These are phyloP conservation scores for Pythium aquatile DNA, from an alignment of 352 stramenopile genomes.

Conservation along the genomic window DNA sequence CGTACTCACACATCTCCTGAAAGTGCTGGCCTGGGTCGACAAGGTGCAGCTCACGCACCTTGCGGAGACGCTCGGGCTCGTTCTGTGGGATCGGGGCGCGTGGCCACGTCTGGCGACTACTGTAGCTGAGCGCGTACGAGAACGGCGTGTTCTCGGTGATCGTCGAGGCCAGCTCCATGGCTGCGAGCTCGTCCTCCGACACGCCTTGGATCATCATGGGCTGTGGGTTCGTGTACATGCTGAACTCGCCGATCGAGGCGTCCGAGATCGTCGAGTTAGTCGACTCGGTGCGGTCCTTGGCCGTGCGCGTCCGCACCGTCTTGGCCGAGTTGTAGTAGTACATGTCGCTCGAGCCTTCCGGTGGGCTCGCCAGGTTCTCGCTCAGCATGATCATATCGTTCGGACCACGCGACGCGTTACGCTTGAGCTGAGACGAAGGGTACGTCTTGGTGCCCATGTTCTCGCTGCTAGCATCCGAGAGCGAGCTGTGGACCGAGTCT, in stretches of 20 bases:
- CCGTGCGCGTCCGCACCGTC: constrained; percentile 2
- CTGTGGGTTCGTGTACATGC: constrained; percentile 32
- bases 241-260: constrained; percentile 49
- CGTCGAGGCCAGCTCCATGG: constrained; percentile 60
- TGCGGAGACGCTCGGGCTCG: constrained; percentile 59
- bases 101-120: constrained; percentile 76
- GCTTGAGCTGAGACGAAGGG: constrained; percentile 25
- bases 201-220: constrained; percentile 33
- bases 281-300: constrained; percentile 31
- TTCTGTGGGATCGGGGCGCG: constrained; percentile 72
- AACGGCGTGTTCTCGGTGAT: constrained; percentile 76
- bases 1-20: constrained; percentile 87
- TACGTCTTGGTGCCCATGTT: constrained; percentile 44
- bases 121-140: constrained; percentile 81
- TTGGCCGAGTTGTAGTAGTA: constrained; percentile 25
- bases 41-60: constrained; percentile 73
- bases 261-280: constrained; percentile 31
- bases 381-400: constrained; percentile 66
- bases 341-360: constrained; percentile 18
- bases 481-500: constrained; percentile 35
- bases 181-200: constrained; percentile 50
- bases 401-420: constrained; percentile 23
- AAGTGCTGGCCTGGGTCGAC: constrained; percentile 78
- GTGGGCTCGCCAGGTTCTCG: constrained; percentile 20
- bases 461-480: constrained; percentile 63